A percentile compares a stretch with the other conserved stretches of the same genome.
phyloP scores from a whole-genome alignment of 2,329 filamentous ascomycete species.

The Penicillium sp. region DNA sequence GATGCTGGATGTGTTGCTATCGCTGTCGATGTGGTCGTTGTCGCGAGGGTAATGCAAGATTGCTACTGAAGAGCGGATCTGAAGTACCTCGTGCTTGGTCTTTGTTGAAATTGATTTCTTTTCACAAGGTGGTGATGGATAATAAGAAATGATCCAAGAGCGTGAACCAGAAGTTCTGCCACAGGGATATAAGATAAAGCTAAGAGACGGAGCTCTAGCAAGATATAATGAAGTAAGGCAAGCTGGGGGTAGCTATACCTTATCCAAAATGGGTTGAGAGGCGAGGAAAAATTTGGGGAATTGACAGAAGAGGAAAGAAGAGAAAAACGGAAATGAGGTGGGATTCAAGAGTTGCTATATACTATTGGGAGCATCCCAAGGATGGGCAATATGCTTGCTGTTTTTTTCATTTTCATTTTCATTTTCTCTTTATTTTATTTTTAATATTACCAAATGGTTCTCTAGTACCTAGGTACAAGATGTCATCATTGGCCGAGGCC shows the following conservation, averaged over 20 bases:
- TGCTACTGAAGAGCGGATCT: conserved; percentile 18
- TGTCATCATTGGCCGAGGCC: background rate
- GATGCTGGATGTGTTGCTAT: conserved; percentile 1
- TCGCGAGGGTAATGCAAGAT: background rate
- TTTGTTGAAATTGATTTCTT: conserved; percentile 12
- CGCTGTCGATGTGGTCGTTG: background rate
- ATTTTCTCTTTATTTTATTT: conserved; percentile 5
- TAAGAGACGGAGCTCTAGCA: background rate
- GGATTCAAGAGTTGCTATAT: conserved; percentile 19
- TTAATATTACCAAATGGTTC: conserved; percentile 2
- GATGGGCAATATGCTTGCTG: background rate
- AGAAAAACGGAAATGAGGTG: conserved; percentile 1
- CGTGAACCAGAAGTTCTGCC: background rate
- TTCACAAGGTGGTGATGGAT: background rate
- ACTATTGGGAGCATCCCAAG: background rate
- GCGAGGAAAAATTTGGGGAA: background rate
- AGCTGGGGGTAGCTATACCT: conserved; percentile 17
- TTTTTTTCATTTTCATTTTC: background rate
- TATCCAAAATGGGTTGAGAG: background rate
- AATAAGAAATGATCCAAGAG: background rate
- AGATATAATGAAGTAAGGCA: background rate
- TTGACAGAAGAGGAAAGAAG: conserved; percentile 4
- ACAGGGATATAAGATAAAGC: background rate
- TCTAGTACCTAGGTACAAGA: background rate
- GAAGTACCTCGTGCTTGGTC: conserved; percentile 7